phyloP scores from a whole-genome alignment of 2,329 filamentous ascomycete species.

The Trichoderma pleuroti region DNA sequence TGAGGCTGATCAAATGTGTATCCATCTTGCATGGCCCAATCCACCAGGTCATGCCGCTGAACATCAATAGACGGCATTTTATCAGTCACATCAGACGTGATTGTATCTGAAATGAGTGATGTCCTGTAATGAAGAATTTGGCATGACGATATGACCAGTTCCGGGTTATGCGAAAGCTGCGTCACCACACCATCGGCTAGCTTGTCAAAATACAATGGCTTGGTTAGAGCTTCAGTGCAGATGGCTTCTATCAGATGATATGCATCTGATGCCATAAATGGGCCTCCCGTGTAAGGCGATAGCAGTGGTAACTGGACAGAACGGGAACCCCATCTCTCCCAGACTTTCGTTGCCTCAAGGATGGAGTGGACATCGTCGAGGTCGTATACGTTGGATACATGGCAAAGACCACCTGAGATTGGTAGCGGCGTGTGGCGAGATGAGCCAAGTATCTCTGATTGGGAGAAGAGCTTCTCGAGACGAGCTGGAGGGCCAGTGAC shows the following conservation, averaged over 20 bases:
- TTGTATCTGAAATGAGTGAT: neutral
- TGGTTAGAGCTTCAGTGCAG: neutral
- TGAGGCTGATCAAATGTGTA: neutral
- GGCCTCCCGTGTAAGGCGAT: neutral
- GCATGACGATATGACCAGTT: neutral
- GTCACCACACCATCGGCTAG: neutral
- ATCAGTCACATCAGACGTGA: neutral
- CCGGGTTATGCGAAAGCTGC: neutral
- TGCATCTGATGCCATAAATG: neutral
- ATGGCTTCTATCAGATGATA: neutral
- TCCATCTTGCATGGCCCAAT: neutral
- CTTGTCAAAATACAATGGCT: neutral
- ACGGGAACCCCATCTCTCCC: neutral
- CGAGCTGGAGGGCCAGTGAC: slow-evolving; percentile 37
- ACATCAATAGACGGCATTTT: neutral
- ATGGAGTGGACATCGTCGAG: neutral
- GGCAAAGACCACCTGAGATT: slow-evolving; percentile 38
- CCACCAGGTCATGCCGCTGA: neutral
- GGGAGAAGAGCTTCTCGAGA: slow-evolving; percentile 29
- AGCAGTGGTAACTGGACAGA: neutral
- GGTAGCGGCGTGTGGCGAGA: slow-evolving; percentile 29
- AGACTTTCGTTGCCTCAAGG: neutral
- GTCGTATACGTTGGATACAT: slow-evolving; percentile 40
- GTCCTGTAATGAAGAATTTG: neutral
- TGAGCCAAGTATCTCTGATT: slow-evolving; percentile 16